Evolutionary conservation across 1,139 yeast genomes (phyloP), one percentile per base, ranked within the genome.

Genomic region (Diutina ranongensis): DNA sequence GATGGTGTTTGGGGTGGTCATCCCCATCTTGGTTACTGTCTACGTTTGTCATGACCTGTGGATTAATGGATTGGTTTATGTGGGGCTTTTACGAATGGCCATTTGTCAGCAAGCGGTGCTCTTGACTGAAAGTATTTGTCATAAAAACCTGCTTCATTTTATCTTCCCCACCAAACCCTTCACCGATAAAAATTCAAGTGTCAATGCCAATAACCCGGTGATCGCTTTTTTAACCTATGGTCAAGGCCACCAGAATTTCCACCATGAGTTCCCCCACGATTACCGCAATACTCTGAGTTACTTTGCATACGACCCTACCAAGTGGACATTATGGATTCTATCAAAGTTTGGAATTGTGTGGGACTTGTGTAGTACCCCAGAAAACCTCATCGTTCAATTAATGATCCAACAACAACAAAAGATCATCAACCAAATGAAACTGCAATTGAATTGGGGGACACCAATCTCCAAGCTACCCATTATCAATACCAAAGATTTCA

Each of bases 381-480:
- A 61, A 33, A 71, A 74, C 38, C 68, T 78, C 18, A 74, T 81
- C 1, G 67, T 68, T 32, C 83, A 80, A 55, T 66, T 80, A 35
- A 57, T 65, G 32, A 65, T 82, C 31, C 87, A 82, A 55, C 86
- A 80, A 53, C 80, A 76, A 51, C 89, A 82, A 54, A 71, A 72
- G 50, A 61, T 75, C 9, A 61, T 82, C 25, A 84, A 82, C 55
- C 65, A 74, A 48, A 71, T 76, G 52, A 67, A 79, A 50, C 71
- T 80, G n/a, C 77, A 76, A 52, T 63, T 82, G 44, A 79, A 80
- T 55, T 82, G 89, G 89, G 89, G 89, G 2, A 79, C 84, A 0
- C 84, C 88, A 2, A 78, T 82, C 41, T 80, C 82, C 36, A 76
- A 76, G 52, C 61, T 82, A 15, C 88, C 89, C 0, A 64, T 76